Percentiles rank a stretch among this genome's conserved stretches.
Conservation (phyloP, 73 alveolate species). For the Blepharisma stoltei region DNA sequence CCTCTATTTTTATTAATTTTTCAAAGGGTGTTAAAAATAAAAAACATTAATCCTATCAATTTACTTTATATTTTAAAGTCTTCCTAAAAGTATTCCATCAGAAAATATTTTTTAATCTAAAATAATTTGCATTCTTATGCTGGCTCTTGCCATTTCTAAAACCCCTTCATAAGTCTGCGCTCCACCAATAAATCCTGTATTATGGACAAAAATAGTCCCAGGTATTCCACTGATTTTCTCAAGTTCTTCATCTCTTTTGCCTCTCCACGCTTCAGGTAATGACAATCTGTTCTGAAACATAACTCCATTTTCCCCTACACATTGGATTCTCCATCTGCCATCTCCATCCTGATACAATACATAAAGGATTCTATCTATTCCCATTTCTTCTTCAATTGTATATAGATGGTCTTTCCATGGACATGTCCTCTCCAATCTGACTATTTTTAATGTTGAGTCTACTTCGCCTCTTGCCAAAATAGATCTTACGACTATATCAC, state of each 20-base stretch:
- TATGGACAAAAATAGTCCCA: slow-evolving; percentile 72
- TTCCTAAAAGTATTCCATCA: too few species aligned
- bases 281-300: slow-evolving; percentile 67
- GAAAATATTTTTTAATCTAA: too few species aligned
- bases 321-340: slow-evolving; percentile 60
- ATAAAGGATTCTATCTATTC: slow-evolving; percentile 51
- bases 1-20: too few species aligned
- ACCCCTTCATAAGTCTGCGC: slow-evolving; percentile 61
- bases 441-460: slow-evolving; percentile 55
- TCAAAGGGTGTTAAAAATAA: too few species aligned
- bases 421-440: slow-evolving; percentile 54
- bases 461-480: slow-evolving; percentile 48
- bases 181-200: slow-evolving; percentile 83
- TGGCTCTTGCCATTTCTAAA: slow-evolving; percentile 53
- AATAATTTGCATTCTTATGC: neutral
- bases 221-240: slow-evolving; percentile 47
- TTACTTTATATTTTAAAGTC: too few species aligned
- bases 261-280: slow-evolving; percentile 73
- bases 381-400: slow-evolving; percentile 61
- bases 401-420: slow-evolving; percentile 80
- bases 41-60: too few species aligned
- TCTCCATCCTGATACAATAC: slow-evolving; percentile 58
- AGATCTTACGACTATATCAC: slow-evolving; percentile 62
- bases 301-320: slow-evolving; percentile 46
- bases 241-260: slow-evolving; percentile 75